Evolutionary conservation across 2,329 filamentous ascomycete species (phyloP).

Genomic region (Tolypocladium album): DNA sequence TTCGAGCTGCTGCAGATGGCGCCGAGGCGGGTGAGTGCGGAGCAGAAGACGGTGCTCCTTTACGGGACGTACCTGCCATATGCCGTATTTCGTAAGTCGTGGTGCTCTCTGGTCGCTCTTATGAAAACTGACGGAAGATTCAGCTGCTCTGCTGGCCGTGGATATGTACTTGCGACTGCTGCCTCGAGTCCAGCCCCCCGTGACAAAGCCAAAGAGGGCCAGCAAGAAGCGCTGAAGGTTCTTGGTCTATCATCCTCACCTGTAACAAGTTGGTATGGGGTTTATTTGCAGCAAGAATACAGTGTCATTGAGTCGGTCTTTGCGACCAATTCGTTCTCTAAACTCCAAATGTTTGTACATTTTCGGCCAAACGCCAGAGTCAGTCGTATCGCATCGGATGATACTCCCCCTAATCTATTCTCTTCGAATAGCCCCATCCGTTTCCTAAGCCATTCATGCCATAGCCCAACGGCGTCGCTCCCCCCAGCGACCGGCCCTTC

Average conservation of each 20-base stretch:
- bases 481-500: slow-evolving; percentile 38
- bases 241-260: not conserved
- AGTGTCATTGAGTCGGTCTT: not conserved
- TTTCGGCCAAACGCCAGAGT: not conserved
- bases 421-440: slow-evolving; percentile 49
- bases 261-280: not conserved
- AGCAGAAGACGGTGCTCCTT: slow-evolving; percentile 34
- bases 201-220: slow-evolving; percentile 26
- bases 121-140: not conserved
- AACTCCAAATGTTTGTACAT: not conserved
- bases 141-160: slow-evolving; percentile 37
- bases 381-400: not conserved
- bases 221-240: not conserved
- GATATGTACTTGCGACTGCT: slow-evolving; percentile 46
- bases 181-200: slow-evolving; percentile 23
- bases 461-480: slow-evolving; percentile 46
- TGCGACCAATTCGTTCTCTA: not conserved
- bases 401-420: slow-evolving; percentile 14
- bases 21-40: slow-evolving; percentile 27
- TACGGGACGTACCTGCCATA: slow-evolving; percentile 42
- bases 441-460: slow-evolving; percentile 42
- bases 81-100: slow-evolving; percentile 38
- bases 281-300: not conserved
- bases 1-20: slow-evolving; percentile 40
- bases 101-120: not conserved